A percentile compares a stretch with the other conserved stretches of the same genome.
These are phyloP conservation scores for Suillus subalutaceus DNA, from an alignment of 768 basidiomycete genomes.

Conservation along the genomic window DNA sequence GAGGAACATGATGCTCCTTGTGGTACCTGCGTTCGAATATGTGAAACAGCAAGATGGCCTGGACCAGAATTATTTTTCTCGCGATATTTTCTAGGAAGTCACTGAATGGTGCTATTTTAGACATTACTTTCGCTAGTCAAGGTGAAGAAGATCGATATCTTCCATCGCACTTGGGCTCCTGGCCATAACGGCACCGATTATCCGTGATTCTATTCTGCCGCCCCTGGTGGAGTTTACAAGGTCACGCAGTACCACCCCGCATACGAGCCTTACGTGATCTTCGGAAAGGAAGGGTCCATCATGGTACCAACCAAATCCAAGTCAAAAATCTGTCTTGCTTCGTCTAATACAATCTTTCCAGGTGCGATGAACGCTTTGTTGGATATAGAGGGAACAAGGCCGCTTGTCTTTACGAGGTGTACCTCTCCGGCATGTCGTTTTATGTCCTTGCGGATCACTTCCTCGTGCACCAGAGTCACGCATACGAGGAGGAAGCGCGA, in stretches of 20 bases:
- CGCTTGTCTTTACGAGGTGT: conserved; percentile 90
- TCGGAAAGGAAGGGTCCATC: conserved; percentile 74
- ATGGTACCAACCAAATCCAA: conserved; percentile 50
- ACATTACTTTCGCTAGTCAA: conserved; percentile 42
- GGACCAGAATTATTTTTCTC: no score
- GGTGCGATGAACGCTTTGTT: conserved; percentile 87
- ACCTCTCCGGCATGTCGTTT: conserved; percentile 80
- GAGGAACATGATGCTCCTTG: conserved; percentile 41
- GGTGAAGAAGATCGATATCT: conserved; percentile 64
- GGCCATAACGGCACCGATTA: conserved; percentile 88
- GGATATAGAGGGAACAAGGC: conserved; percentile 95
- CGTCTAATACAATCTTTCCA: conserved; percentile 28
- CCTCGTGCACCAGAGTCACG: conserved; percentile 84
- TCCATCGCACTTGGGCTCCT: conserved; percentile 52
- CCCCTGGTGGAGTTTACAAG: conserved; percentile 20
- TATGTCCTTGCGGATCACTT: conserved; percentile 88
- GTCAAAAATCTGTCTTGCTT: background rate
- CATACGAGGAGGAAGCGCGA: conserved; percentile 75
- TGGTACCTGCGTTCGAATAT: no score
- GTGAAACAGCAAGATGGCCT: no score
- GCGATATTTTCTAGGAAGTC: no score
- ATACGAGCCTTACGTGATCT: conserved; percentile 89
- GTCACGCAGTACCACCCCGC: conserved; percentile 38
- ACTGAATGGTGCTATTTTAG: background rate
- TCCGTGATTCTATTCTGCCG: conserved; percentile 61